Evolutionary conservation across 202 grass and related monocot genomes (phyloP).

Genomic region (Hordeum pubiflorum): DNA sequence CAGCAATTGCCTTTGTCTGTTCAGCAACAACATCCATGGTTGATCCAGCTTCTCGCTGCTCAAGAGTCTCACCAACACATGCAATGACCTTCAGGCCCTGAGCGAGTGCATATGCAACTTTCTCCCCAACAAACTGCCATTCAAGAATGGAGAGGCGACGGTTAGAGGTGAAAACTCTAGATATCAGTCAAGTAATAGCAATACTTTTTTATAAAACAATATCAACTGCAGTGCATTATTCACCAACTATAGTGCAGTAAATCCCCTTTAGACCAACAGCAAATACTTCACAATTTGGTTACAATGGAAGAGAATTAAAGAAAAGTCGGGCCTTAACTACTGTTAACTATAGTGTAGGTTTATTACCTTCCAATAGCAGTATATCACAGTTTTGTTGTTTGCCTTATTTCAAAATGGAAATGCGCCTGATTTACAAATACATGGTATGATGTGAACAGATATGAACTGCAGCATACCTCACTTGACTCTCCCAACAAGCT

Average conservation of each 20-base stretch:
- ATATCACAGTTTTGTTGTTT: not conserved
- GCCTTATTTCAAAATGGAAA: not conserved
- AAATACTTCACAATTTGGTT: not conserved
- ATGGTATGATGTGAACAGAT: not conserved
- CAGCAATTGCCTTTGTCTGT: slow-evolving; percentile 93
- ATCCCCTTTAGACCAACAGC: not conserved
- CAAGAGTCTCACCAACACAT: slow-evolving; percentile 93
- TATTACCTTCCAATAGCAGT: not conserved
- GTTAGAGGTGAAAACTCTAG: not conserved
- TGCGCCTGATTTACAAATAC: not conserved
- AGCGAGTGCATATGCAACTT: slow-evolving; percentile 83
- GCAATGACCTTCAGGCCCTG: slow-evolving; percentile 97
- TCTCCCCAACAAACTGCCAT: slow-evolving; percentile 86
- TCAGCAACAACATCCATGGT: slow-evolving; percentile 85
- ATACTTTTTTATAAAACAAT: not conserved
- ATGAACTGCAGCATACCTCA: slow-evolving; percentile 39
- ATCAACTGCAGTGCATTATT: not conserved
- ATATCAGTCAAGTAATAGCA: not conserved
- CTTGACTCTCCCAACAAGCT: slow-evolving; percentile 78
- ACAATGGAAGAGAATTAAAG: not conserved
- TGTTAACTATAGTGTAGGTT: not conserved
- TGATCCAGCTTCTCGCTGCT: slow-evolving; percentile 73
- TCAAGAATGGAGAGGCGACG: not conserved
- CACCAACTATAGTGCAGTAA: not conserved
- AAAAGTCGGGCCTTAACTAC: not conserved